Base-by-base conservation (phyloP, 257 asterid species). In the Solanum lignicaule region DNA sequence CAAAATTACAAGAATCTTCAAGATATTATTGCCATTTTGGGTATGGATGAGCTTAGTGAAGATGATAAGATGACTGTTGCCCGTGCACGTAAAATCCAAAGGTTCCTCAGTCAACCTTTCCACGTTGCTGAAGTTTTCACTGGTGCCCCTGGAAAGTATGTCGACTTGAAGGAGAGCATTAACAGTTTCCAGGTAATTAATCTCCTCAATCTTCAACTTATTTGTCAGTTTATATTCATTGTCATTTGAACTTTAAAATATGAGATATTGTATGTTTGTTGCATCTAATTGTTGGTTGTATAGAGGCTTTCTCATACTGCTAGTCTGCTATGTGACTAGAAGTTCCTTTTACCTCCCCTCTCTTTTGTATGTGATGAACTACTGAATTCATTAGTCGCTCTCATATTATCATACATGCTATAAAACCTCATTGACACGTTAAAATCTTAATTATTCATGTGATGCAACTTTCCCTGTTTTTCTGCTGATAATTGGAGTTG, bases 91-190 rank as follows among this genome's bases (percentile, higher is more conserved):
- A 97, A 97, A 58, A 97, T 97, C 87, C 95, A 91, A 86, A 88
- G 96, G 83, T 97, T 95, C 91, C 90, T 97, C 93, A 97, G 99
- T 92, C 99, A 97, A 91, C 99, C 99, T 83, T 97, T 97, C 98
- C 99, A 97, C 82, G 99, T 97, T 32, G 99, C 99, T 18, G 99
- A 97, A 93, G 99, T 97, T 85, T 97, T 97, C 93, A 97, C 99
- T 2, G 99, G 99, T 89, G 98, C 98, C 83, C 96, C 98, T 27
- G 99, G 98, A 3, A 97, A 97, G 90, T 97, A 97, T 62, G 99
- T 97, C 9, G 99, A 97, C 86, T 89, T 97, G 94, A 95, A 97
- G 95, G 99, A 97, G 93, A 95, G 99, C 87, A 92, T 97, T 52
- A 29, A 65, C 90, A 95, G 99, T 88, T 97, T 97, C 95, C 99